Conservation (phyloP, 129 eudicot species). For the Arctium minus region DNA sequence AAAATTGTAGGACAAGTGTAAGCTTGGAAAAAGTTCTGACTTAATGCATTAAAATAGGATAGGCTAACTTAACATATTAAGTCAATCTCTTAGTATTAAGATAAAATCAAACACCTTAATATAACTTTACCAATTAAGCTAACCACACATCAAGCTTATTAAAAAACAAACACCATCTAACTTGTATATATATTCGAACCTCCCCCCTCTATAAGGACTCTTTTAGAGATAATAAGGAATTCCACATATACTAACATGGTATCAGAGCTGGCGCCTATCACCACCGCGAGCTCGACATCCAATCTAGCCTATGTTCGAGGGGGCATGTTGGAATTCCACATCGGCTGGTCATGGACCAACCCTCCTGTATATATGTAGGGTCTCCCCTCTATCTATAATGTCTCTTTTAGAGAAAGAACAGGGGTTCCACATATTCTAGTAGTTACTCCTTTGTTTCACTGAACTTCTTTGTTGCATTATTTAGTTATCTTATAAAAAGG, state of each 20-base stretch:
- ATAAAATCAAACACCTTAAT: too few relatives aligned
- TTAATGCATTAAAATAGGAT: too few relatives aligned
- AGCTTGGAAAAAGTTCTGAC: too few relatives aligned
- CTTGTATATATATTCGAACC: background rate
- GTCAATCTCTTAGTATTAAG: too few relatives aligned
- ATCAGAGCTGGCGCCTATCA: background rate
- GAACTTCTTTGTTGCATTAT: background rate
- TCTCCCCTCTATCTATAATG: background rate
- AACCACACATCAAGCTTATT: too few relatives aligned
- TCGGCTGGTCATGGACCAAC: background rate
- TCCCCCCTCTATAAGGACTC: background rate
- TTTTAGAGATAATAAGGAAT: background rate
- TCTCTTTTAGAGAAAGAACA: background rate
- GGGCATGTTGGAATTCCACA: background rate
- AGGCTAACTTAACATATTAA: too few relatives aligned
- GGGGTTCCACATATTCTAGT: background rate
- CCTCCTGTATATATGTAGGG: background rate
- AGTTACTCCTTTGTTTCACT: background rate
- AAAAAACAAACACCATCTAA: too few relatives aligned
- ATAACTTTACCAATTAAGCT: too few relatives aligned
- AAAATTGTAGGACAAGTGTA: too few relatives aligned
- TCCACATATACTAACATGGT: background rate
- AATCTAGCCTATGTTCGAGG: background rate
- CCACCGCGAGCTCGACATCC: background rate
- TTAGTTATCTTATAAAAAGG: background rate